Percentiles rank a stretch among this genome's conserved stretches.
These are phyloP conservation scores for Schwanniomyces etchellsii DNA, from an alignment of 1,139 yeast species.

Conservation along the genomic window DNA sequence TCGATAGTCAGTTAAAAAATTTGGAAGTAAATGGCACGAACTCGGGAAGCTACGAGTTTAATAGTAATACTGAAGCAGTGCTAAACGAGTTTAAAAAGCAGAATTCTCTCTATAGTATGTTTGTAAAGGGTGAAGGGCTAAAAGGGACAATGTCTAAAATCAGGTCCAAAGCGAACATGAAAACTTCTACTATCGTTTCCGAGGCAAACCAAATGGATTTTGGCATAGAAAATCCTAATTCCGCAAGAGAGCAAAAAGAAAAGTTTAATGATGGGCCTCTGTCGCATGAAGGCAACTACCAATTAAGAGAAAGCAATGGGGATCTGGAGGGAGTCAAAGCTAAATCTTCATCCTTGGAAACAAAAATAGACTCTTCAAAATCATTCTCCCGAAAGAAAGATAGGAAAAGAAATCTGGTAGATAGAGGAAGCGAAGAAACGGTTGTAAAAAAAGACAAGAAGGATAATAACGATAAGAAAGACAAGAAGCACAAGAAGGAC, in stretches of 20 bases:
- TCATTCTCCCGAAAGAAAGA: slow-evolving; percentile 11
- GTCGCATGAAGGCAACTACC: no score
- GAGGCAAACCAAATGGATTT: slow-evolving; percentile 3
- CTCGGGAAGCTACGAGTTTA: slow-evolving; percentile 22
- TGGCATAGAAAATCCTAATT: not conserved
- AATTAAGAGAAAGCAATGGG: no score
- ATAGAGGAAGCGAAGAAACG: slow-evolving; percentile 8
- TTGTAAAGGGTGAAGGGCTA: slow-evolving; percentile 81
- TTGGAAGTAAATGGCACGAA: slow-evolving; percentile 51
- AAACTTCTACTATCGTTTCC: slow-evolving; percentile 9
- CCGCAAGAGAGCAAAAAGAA: not conserved
- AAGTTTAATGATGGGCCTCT: not conserved
- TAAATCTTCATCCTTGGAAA: no score
- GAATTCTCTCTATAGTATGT: slow-evolving; percentile 59
- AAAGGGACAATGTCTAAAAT: slow-evolving; percentile 64
- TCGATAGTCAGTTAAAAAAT: slow-evolving; percentile 85
- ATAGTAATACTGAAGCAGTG: slow-evolving; percentile 38
- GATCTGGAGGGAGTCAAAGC: no score
- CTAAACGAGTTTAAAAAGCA: slow-evolving; percentile 40
- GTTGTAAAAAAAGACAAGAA: slow-evolving; percentile 11
- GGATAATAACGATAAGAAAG: slow-evolving; percentile 15
- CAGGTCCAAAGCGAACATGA: slow-evolving; percentile 10
- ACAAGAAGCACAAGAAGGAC: slow-evolving; percentile 15
- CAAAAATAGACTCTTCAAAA: no score
- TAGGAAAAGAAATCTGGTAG: slow-evolving; percentile 12